phyloP scores from a whole-genome alignment of 192 early-diverging fungal genomes.

The Backusella australiensis region DNA sequence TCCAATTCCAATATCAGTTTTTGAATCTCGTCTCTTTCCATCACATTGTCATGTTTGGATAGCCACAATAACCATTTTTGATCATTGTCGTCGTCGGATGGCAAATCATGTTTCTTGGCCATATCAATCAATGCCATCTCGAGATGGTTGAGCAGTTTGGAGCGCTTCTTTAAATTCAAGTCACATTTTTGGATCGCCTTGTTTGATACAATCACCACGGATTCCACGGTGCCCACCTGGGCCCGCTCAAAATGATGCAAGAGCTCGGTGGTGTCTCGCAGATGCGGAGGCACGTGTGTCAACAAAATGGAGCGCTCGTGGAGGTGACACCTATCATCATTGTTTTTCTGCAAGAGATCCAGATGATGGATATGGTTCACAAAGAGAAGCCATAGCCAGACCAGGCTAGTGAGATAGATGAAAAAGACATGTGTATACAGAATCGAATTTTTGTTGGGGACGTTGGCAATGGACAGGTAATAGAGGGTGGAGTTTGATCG shows the following conservation, averaged over 20 bases:
- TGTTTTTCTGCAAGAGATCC: constrained; percentile 43
- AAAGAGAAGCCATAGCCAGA: constrained; percentile 55
- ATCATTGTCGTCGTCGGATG: background rate
- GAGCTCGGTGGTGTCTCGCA: constrained; percentile 18
- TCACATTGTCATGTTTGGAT: background rate
- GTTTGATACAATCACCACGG: constrained; percentile 20
- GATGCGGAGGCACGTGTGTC: constrained; percentile 22
- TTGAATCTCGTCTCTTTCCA: background rate
- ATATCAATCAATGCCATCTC: constrained; percentile 22
- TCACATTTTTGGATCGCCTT: constrained; percentile 22
- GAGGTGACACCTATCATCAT: background rate
- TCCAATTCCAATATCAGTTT: background rate
- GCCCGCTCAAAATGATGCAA: constrained; percentile 17
- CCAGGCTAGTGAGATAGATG: constrained; percentile 43
- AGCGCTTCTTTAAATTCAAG: constrained; percentile 16
- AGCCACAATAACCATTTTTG: background rate
- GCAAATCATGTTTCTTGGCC: constrained; percentile 4
- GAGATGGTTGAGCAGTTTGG: constrained; percentile 17
- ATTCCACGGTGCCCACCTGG: constrained; percentile 18
- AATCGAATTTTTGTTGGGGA: constrained; percentile 29
- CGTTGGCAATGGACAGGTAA: constrained; percentile 45
- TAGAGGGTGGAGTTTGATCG: constrained; percentile 24
- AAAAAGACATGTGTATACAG: constrained; percentile 57
- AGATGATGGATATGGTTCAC: constrained; percentile 56
- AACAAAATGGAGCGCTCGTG: constrained; percentile 29